These are phyloP conservation scores for Leavenworthia alabamica DNA, from an alignment of 345 rosid genomes.

Conservation along the genomic window DNA sequence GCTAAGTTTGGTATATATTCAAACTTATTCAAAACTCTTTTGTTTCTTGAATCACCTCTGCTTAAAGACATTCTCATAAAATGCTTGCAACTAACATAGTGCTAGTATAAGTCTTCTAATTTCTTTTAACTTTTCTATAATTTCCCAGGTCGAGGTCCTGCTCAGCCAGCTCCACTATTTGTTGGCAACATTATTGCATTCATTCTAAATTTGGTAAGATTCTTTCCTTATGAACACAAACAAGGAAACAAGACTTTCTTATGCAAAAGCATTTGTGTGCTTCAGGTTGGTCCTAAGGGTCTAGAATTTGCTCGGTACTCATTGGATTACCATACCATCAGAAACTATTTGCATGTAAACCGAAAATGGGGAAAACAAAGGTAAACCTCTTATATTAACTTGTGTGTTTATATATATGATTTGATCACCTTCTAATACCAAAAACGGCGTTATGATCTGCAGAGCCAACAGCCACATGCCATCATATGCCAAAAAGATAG, in stretches of 20 bases:
- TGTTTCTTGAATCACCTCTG: neutral
- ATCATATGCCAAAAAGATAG: slow-evolving; percentile 72
- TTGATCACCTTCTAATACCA: neutral
- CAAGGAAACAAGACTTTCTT: neutral
- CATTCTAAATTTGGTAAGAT: slow-evolving; percentile 65
- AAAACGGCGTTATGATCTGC: slow-evolving; percentile 21
- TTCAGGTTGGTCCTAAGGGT: slow-evolving; percentile 92
- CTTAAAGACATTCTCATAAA: neutral
- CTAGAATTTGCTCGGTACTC: slow-evolving; percentile 95
- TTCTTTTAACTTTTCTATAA: neutral
- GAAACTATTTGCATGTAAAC: slow-evolving; percentile 70
- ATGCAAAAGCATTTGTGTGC: neutral
- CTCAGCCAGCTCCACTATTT: slow-evolving; percentile 79
- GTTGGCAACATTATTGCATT: slow-evolving; percentile 77
- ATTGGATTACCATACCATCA: slow-evolving; percentile 89
- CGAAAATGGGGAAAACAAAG: slow-evolving; percentile 86
- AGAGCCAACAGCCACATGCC: slow-evolving; percentile 79
- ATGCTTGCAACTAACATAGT: neutral
- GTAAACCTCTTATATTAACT: slow-evolving; percentile 26
- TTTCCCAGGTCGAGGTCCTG: slow-evolving; percentile 72
- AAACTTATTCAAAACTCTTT: neutral
- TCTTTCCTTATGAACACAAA: slow-evolving; percentile 6
- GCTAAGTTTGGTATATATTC: slow-evolving; percentile 69
- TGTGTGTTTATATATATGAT: neutral
- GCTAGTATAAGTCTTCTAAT: neutral